Base-by-base conservation (phyloP, 306 rosid species). In the Acacia acuminata region DNA sequence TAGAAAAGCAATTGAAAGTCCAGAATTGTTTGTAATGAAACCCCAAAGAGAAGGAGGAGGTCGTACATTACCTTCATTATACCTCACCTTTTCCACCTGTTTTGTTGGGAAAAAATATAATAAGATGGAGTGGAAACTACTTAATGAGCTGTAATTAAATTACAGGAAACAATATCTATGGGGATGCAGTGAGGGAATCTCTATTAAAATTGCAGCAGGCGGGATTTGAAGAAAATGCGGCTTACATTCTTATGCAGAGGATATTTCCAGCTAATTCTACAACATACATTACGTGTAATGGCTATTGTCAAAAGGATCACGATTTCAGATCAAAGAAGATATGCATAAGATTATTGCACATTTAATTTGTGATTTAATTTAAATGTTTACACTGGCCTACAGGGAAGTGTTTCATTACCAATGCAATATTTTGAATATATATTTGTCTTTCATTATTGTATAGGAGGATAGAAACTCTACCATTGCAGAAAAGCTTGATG, bases 31-130 rank as follows among this genome's bases (percentile, higher is more conserved):
- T 87, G 97, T 94, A 61, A 91, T 96, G 98, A 96, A 96, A 84
- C 99, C 99, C 78, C 99, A 92, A 86, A 91, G 98, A 85, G 98
- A 96, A 94, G 99, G 98, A 79, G 99, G 98, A 96, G 99, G 97
- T 93, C 60, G 44, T 20, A 19, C 71, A 77, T 27, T 61, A 70
- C 53, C 56, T 47, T 47, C 82, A 76, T 79, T 78, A 36, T n/a
- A 16, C 71, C 77, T 71, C 71, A 40, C 77, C 86, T 38, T 58
- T 44, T 66, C 53, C 32, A 4, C 43, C 22, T 63, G 19, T 12
- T 34, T 34, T 55, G 79, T 71, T 48, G 43, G 43, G 32, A 30
- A 72, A n/a, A 44, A 66, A 30, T 65, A 65, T 38, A 61, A 8
- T 20, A 27, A 16, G 17, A 48, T 42, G 38, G 25, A 55, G 56